Evolutionary conservation across 2,329 filamentous ascomycete genomes (phyloP).

Genomic region (Pseudogymnoascus sp.): DNA sequence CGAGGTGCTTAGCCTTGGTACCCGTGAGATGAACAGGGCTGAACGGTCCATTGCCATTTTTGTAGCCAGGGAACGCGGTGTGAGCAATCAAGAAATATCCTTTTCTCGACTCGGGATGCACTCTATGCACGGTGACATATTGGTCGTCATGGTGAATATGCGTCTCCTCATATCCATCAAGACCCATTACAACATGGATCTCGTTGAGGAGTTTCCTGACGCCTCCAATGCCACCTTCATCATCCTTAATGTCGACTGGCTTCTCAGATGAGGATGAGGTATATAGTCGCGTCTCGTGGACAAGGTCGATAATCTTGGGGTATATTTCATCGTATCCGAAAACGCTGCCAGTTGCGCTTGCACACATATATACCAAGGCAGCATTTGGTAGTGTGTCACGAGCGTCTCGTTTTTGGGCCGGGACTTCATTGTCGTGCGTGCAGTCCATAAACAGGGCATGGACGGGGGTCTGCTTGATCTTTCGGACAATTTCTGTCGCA

Average conservation of each 20-base stretch:
- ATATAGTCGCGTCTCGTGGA: conserved; percentile 80
- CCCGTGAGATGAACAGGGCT: conserved; percentile 71
- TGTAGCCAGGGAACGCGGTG: conserved; percentile 87
- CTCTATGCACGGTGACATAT: conserved; percentile 91
- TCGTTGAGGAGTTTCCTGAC: conserved; percentile 91
- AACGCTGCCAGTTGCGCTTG: conserved; percentile 87
- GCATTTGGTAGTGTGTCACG: conserved; percentile 91
- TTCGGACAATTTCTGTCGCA: conserved; percentile 59
- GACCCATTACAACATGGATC: conserved; percentile 91
- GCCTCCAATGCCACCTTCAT: conserved; percentile 77
- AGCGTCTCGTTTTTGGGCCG: conserved; percentile 88
- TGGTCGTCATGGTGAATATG: conserved; percentile 95
- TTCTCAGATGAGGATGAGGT: conserved; percentile 62
- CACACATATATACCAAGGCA: conserved; percentile 90
- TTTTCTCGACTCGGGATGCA: conserved; percentile 84
- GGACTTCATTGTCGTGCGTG: conserved; percentile 95
- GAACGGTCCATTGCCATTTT: conserved; percentile 73
- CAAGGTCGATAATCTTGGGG: conserved; percentile 83
- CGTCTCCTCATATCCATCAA: conserved; percentile 87
- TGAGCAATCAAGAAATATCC: conserved; percentile 95
- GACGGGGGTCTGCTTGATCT: conserved; percentile 78
- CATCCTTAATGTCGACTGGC: conserved; percentile 55
- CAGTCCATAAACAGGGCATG: conserved; percentile 98
- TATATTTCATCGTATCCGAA: conserved; percentile 99
- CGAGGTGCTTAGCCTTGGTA: conserved; percentile 76